Evolutionary conservation across 2,329 filamentous ascomycete genomes (phyloP), one percentile per base, ranked within the genome.

Genomic region (Setomelanomma holmii): DNA sequence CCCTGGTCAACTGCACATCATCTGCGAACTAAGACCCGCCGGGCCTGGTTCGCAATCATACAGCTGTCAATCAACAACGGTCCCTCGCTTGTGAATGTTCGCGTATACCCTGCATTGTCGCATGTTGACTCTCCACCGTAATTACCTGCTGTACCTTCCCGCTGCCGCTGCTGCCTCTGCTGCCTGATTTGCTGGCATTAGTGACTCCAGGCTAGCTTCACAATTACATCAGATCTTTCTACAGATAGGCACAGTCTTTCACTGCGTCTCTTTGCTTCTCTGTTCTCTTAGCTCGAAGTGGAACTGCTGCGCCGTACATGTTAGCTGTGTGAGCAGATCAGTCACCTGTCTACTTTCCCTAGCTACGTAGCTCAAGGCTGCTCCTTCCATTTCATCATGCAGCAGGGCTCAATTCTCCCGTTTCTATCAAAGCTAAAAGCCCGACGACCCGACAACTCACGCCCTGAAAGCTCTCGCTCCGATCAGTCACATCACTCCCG

Each of bases 381-480:
- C 14, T 23, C 20, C 19, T 45, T 39, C 46, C 33, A 42, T 20
- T 23, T 27, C 51, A 53, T 11, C 33, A 67, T 67, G 64, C 58
- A 62, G 35, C 64, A 67, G 45, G 49, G 51, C 10, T 65, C 64
- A 4, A 67, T 67, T 24, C 60, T 60, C 14, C 46, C 47, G n/a
- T 67, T 67, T 48, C 47, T 67, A 14, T 40, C 52, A 16, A 60
- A 56, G 45, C 24, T 24, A 14, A 52, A 40, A 14, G 12, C 56
- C 8, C 35, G 48, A 14, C 48, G 49, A 40, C 21, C 58, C 33
- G 51, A 56, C 21, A 42, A 44, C 33, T 46, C 54, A 21, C 51
- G 60, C 27, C 48, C 55, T n/a, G 34, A 36, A 36, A 16, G 2
- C 34, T 36, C 34, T 7, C 34, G 34, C n/a, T 17, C 34, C 7